Evolutionary conservation across 2,329 filamentous ascomycete species (phyloP).

Genomic region (Ciborinia camelliae): DNA sequence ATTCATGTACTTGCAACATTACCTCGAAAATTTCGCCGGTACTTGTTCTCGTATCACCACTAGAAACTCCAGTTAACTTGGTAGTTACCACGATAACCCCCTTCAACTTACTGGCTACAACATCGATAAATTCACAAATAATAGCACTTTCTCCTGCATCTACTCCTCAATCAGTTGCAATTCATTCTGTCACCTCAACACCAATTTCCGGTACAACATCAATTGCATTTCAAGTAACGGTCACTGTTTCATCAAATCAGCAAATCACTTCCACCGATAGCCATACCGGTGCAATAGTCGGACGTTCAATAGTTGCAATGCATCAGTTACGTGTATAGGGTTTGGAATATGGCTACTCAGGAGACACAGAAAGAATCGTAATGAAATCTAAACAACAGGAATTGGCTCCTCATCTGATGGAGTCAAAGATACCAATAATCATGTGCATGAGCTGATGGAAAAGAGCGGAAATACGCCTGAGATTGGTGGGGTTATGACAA

Average conservation of each 20-base stretch:
- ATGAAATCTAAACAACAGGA: neutral
- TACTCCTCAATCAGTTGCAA: neutral
- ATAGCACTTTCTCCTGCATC: too few species aligned
- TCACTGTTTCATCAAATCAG: neutral
- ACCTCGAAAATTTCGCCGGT: neutral
- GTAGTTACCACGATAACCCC: neutral
- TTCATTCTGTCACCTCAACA: neutral
- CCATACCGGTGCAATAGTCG: neutral
- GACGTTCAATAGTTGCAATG: neutral
- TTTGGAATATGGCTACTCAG: neutral
- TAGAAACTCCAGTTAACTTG: neutral
- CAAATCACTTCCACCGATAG: neutral
- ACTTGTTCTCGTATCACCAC: neutral
- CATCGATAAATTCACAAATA: too few species aligned
- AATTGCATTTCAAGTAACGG: neutral
- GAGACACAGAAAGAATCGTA: neutral
- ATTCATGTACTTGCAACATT: neutral
- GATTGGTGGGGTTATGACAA: neutral
- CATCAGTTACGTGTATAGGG: rapidly evolving
- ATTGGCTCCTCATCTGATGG: neutral
- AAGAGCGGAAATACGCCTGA: neutral
- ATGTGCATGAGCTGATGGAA: neutral
- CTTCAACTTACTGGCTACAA: neutral
- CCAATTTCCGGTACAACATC: neutral
- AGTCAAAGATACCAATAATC: neutral